Percentiles rank a stretch among this genome's conserved stretches.
Evolutionary conservation across 2,329 filamentous ascomycete genomes (phyloP).

Genomic region (Penicillium sp.): DNA sequence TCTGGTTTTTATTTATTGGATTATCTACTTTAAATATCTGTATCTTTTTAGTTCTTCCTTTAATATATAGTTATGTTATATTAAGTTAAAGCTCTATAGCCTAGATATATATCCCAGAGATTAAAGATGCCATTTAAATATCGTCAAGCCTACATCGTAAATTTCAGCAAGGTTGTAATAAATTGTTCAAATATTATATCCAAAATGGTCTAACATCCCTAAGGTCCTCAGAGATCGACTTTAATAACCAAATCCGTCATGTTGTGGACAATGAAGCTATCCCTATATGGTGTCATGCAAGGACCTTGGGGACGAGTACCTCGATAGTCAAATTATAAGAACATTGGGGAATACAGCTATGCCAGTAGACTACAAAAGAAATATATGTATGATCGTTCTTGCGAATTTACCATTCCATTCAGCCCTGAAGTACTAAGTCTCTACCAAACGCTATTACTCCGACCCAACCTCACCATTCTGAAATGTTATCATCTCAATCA

Average conservation of each 20-base stretch:
- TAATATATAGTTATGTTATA: no score
- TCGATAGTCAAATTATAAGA: conserved; percentile 23
- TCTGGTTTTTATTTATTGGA: no score
- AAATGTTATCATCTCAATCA: conserved; percentile 7
- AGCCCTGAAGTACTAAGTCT: neutral
- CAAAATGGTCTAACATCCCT: neutral
- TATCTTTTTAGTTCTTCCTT: no score
- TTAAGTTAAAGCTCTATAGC: no score
- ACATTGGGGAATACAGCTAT: conserved; percentile 16
- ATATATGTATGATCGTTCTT: neutral
- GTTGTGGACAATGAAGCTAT: conserved; percentile 6
- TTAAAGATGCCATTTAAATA: no score
- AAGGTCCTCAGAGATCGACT: conserved; percentile 28
- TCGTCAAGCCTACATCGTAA: no score
- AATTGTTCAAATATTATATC: no score
- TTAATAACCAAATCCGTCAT: conserved; percentile 3
- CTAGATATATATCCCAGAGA: no score
- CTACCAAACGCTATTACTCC: neutral
- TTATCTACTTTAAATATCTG: no score
- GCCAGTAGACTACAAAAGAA: neutral
- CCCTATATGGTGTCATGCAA: conserved; percentile 11
- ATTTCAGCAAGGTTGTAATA: no score
- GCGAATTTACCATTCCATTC: neutral
- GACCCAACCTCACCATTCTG: neutral
- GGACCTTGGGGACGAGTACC: conserved; percentile 39